Evolutionary conservation across 768 basidiomycete species (phyloP), one percentile per base, ranked within the genome.

Genomic region (Mrakia frigida): DNA sequence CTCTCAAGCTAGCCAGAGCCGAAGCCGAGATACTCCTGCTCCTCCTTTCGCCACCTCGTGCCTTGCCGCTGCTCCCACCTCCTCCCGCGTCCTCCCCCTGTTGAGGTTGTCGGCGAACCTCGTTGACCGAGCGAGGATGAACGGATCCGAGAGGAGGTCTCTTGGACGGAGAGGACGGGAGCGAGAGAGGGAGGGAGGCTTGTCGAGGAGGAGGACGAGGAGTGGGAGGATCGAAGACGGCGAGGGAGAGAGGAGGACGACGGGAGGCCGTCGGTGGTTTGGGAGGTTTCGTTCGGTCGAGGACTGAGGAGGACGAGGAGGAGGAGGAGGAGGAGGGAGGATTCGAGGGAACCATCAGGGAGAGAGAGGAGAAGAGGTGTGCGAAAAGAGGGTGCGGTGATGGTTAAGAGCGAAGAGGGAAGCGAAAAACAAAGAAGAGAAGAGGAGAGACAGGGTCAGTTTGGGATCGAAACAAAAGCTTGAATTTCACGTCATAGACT

Each of bases 231-330:
- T 39, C 65, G 65, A 68, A 68, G 35, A 63, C 11, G 33, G 31
- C 3, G 65, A 37, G 35, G 39, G 35, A 25, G 65, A 35, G 16
- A 39, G 65, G 25, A 39, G 39, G 35, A 9, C 35, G 35, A 7
- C 2, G 7, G 11, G 33, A 33, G 21, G 65, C 43, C 2, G 37
- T 13, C 21, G 63, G 2, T 4, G 35, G 65, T n/a, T 39, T 39
- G 35, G 63, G 63, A 65, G 63, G 31, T 35, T n/a, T n/a, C n/a
- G n/a, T n/a, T n/a, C 35, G 33, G 63, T 65, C 63, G 63, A 18
- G 21, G 31, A 37, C 35, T 21, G 65, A 39, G 37, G 18, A 68
- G 25, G 61, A 63, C 28, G 61, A 63, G 61, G 6, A 63, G 61
- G 56, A 21, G 23, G 28, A n/a, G 33, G n/a, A n/a, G n/a, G 61